Percentiles rank a stretch among this genome's conserved stretches.
phyloP scores from a whole-genome alignment of 768 basidiomycete species.

The Gloeophyllum trabeum region DNA sequence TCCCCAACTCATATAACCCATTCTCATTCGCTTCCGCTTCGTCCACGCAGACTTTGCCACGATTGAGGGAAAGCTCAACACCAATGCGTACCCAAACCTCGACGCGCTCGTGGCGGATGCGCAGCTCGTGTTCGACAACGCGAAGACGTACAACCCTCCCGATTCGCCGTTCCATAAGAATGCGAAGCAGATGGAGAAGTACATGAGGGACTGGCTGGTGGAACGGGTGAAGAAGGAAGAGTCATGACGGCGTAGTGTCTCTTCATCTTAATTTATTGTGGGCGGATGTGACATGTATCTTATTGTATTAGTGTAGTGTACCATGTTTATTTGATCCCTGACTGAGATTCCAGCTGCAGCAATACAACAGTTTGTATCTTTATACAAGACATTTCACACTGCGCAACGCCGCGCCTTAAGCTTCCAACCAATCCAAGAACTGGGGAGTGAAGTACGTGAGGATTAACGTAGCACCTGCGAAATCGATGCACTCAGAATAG shows the following conservation, averaged over 20 bases:
- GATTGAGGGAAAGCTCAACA: constrained; percentile 85
- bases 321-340: no score
- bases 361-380: no score
- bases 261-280: no score
- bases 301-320: no score
- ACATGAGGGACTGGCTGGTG: constrained; percentile 43
- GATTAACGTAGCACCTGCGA: constrained; percentile 75
- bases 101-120: constrained; percentile 72
- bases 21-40: neutral
- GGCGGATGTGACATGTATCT: no score
- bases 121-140: constrained; percentile 82
- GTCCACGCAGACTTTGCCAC: constrained; percentile 72
- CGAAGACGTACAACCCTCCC: constrained; percentile 79
- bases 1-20: no score
- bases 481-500: neutral
- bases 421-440: constrained; percentile 78
- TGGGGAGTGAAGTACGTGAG: constrained; percentile 95
- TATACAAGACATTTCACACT: no score
- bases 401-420: no score
- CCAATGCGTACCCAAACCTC: constrained; percentile 69
- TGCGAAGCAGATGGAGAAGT: constrained; percentile 76
- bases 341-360: no score
- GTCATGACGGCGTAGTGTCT: no score
- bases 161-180: constrained; percentile 71
- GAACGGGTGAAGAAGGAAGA: neutral